Conservation (phyloP, 495 filamentous ascomycete genomes). For the Penicillium fimorum region DNA sequence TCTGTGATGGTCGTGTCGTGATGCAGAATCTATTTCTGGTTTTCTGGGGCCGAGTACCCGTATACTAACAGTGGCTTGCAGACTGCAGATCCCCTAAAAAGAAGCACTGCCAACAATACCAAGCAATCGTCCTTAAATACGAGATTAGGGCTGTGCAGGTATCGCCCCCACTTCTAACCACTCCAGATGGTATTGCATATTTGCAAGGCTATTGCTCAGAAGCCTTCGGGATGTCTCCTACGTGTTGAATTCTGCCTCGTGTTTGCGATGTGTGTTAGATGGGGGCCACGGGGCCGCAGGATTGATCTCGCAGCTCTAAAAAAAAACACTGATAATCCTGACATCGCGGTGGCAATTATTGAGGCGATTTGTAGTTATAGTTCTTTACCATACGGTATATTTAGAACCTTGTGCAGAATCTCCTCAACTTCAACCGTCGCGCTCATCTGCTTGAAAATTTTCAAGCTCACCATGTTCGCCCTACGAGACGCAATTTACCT, state of each 20-base stretch:
- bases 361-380: not conserved
- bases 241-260: no score
- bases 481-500: constrained; percentile 9
- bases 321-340: not conserved
- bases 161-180: no score
- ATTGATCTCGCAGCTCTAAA: not conserved
- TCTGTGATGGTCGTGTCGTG: not conserved
- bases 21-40: constrained; percentile 2
- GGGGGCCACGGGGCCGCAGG: not conserved
- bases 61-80: not conserved
- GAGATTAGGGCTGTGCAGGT: no score
- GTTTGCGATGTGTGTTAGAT: not conserved
- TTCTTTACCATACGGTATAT: not conserved
- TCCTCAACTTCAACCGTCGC: not conserved
- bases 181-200: no score
- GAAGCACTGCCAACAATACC: no score
- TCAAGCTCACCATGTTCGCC: constrained; percentile 2
- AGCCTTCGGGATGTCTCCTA: no score
- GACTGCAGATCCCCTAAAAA: no score
- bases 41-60: not conserved
- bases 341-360: not conserved
- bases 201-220: no score
- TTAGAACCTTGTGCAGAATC: not conserved
- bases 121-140: no score
- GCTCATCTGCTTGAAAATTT: not conserved